Evolutionary conservation across 148 eudicot genomes (phyloP).

Genomic region (Diospyros kaki): DNA sequence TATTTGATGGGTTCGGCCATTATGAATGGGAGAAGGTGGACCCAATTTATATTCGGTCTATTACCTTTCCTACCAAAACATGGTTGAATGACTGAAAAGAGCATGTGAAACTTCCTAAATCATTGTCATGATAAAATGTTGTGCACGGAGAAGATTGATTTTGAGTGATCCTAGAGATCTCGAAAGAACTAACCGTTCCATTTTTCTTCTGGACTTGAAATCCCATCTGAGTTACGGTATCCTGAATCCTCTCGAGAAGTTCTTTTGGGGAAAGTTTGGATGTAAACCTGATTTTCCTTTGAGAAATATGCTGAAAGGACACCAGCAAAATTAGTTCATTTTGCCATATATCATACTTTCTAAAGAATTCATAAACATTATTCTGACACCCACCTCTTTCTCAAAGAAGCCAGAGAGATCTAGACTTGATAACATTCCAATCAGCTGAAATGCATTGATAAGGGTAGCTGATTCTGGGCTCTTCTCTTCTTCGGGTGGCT

Average conservation of each 20-base stretch:
- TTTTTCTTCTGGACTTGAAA: conserved; percentile 70
- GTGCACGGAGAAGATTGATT: not conserved
- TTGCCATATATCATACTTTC: not conserved
- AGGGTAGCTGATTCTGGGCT: conserved; percentile 46
- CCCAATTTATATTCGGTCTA: too few species aligned
- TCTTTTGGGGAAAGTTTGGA: conserved; percentile 64
- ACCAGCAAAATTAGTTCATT: not conserved
- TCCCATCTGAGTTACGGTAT: conserved; percentile 74
- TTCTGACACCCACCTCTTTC: conserved; percentile 51
- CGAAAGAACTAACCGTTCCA: conserved; percentile 56
- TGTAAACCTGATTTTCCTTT: conserved; percentile 86
- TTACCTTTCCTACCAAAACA: too few species aligned
- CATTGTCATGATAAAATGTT: not conserved
- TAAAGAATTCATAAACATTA: not conserved
- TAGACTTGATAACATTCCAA: conserved; percentile 88
- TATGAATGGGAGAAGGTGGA: too few species aligned
- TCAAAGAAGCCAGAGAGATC: conserved; percentile 98
- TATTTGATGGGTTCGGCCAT: too few species aligned
- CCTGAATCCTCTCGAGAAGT: conserved; percentile 71
- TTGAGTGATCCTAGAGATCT: not conserved
- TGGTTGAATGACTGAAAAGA: too few species aligned
- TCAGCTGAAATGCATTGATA: conserved; percentile 91
- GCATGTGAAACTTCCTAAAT: too few species aligned
- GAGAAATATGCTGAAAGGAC: conserved; percentile 55
- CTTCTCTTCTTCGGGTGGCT: conserved; percentile 52